Base-by-base conservation (phyloP, 768 basidiomycete species). In the Russula griseocarnosa region DNA sequence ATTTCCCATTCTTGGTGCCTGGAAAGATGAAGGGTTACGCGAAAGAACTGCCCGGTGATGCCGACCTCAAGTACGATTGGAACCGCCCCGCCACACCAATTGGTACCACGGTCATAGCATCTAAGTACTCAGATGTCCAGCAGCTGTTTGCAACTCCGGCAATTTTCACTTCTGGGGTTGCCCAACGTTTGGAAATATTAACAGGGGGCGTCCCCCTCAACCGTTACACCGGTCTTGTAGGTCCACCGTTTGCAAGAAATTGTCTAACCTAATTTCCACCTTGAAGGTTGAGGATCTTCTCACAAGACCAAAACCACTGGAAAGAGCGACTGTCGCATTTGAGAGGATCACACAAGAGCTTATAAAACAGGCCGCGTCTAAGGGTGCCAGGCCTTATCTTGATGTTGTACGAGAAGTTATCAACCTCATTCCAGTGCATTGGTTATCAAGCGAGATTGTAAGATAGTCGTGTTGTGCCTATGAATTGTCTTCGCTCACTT, bases 1-100 rank as follows among this genome's bases (percentile, higher is more conserved):
- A 88, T 70, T 94, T 94, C 81, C 91, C 92, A 11, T 88, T 94
- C 80, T 70, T 88, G 70, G 82, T 82, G 5, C 90, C 91, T 36
- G 70, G 71, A 20, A 74, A 66, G 61, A 81, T 86, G 78, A 71
- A 79, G 66, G 66, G 73, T 3, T 70, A 72, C 53, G 69, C 88
- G 63, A 62, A 62, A 51, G 71, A 76, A 54, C 71, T 72, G 55
- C 72, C 62, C 58, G 68, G 58, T 7, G 68, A 71, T 11, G 59
- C 76, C 9, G 76, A 75, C 47, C 66, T 73, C 3, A 77, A 83
- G 66, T 92, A 92, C 69, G 74, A 72, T 14, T 88, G 88, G 83
- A 73, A 72, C n/a, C 76, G 83, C 24, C 88, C 89, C 1, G 11
- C 56, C 40, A 13, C 56, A 54, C 66, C 66, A 3, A 28, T 28